Base-by-base conservation (phyloP, 768 basidiomycete genomes). In the Serpula lacrymans region DNA sequence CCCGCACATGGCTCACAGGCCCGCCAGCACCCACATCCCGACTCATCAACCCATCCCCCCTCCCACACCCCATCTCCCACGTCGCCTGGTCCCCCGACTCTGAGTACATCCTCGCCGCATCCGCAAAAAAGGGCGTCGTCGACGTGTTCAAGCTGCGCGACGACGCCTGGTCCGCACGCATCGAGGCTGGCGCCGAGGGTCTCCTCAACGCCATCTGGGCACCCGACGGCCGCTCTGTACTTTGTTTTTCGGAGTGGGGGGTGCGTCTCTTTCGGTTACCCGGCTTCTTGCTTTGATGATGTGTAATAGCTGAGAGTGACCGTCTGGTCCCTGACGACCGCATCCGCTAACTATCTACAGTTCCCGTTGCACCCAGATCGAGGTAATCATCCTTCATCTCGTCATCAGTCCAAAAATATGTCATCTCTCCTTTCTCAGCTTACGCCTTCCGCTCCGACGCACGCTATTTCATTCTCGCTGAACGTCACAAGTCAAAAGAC, bases 171-270 rank as follows among this genome's bases (percentile, higher is more conserved):
- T 73, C 65, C 35, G 84, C 86, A 3, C 75, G 78, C 26, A 84
- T 92, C 45, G 85, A 91, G 49, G 73, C 84, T 6, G 89, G 88
- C 20, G 74, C 81, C 18, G 93, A 95, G 69, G 81, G 93, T 9
- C 76, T 96, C 35, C 75, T 82, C 14, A 88, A 80, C 55, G 88
- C 84, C 13, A 89, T 94, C 54, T 97, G 93, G 93, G 87, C 86
- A 0, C 88, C 85, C 2, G 87, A 86, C 55, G 90, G 90, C 12
- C 74, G 87, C 26, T 80, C 78, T 12, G 69, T 96, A 4, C 64
- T 96, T 22, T 94, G 88, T 54, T 97, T 93, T 63, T 93, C 90
- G 3, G 88, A 93, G 51, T 89, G 89, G 85, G 89, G 87, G 52
- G 93, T 94, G 67, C 70, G 92, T 77, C 16, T 14, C 22, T 30